Evolutionary conservation across 352 stramenopile genomes (phyloP).

Genomic region (Pythium sukuiense): DNA sequence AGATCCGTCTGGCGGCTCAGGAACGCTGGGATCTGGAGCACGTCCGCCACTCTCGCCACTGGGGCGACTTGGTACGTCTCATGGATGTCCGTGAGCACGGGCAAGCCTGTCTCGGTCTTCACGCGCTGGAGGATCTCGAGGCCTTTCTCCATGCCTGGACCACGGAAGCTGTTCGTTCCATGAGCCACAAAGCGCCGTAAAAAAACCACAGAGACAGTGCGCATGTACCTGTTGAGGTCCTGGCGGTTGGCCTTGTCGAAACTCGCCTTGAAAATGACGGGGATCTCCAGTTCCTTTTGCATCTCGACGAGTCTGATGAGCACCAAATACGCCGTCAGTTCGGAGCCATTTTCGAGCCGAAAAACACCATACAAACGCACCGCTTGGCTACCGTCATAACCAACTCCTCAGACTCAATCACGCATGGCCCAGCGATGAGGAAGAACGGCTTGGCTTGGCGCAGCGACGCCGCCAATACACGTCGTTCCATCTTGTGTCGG

Average conservation of each 20-base stretch:
- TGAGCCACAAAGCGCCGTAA: neutral
- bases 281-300: slow-evolving; percentile 59
- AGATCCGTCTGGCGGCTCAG: slow-evolving; percentile 89
- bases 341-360: neutral
- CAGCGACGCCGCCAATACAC: slow-evolving; percentile 48
- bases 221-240: slow-evolving; percentile 49
- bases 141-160: slow-evolving; percentile 65
- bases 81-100: slow-evolving; percentile 85
- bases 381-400: slow-evolving; percentile 70
- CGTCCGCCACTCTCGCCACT: slow-evolving; percentile 70
- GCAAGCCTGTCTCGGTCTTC: slow-evolving; percentile 66
- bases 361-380: slow-evolving; percentile 27
- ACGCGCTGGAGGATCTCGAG: slow-evolving; percentile 76
- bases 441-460: slow-evolving; percentile 75
- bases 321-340: neutral
- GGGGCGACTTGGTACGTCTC: slow-evolving; percentile 76
- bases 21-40: slow-evolving; percentile 89
- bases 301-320: slow-evolving; percentile 49
- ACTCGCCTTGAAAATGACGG: slow-evolving; percentile 87
- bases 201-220: too few relatives aligned
- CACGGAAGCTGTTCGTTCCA: slow-evolving; percentile 54
- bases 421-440: slow-evolving; percentile 80
- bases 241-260: slow-evolving; percentile 91
- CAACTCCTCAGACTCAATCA: slow-evolving; percentile 70
- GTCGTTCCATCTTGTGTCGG: slow-evolving; percentile 41